phyloP scores from a whole-genome alignment of 208 protist species.

The Trypanosomatidae sp. region DNA sequence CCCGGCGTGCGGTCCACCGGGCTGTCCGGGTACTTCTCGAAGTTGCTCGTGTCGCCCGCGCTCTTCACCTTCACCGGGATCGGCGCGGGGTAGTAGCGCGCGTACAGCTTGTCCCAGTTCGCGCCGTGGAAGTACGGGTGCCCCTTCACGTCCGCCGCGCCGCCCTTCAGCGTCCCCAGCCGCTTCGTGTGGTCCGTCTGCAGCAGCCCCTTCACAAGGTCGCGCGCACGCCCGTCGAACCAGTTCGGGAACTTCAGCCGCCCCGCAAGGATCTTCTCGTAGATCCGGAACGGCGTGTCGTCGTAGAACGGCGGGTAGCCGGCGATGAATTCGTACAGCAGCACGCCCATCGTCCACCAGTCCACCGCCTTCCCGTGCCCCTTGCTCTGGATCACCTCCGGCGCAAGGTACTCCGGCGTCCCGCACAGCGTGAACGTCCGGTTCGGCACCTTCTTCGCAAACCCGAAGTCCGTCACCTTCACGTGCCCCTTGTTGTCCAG shows the following conservation, averaged over 20 bases:
- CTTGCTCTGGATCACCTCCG: slow-evolving; percentile 93
- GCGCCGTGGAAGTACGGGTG: slow-evolving; percentile 95
- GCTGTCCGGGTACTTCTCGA: slow-evolving; percentile 87
- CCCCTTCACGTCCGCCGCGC: slow-evolving; percentile 93
- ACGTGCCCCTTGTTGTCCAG: slow-evolving; percentile 84
- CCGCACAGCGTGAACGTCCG: slow-evolving; percentile 90
- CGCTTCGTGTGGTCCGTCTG: slow-evolving; percentile 88
- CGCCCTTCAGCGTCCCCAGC: slow-evolving; percentile 88
- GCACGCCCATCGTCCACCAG: slow-evolving; percentile 97
- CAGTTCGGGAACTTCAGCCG: slow-evolving; percentile 86
- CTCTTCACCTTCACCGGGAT: slow-evolving; percentile 79
- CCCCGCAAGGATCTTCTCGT: slow-evolving; percentile 88
- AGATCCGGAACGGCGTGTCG: slow-evolving; percentile 88
- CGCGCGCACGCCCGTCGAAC: slow-evolving; percentile 75
- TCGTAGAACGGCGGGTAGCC: slow-evolving; percentile 94
- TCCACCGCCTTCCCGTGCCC: slow-evolving; percentile 96
- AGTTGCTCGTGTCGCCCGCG: slow-evolving; percentile 88
- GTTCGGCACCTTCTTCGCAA: slow-evolving; percentile 82
- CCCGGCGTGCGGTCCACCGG: slow-evolving; percentile 57
- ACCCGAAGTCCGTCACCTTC: slow-evolving; percentile 89
- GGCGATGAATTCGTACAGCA: slow-evolving; percentile 96
- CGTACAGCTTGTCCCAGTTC: slow-evolving; percentile 92
- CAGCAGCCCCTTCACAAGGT: slow-evolving; percentile 85
- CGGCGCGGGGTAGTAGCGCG: slow-evolving; percentile 77
- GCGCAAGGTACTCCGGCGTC: slow-evolving; percentile 89